Evolutionary conservation across 2,329 filamentous ascomycete species (phyloP), one percentile per base, ranked within the genome.

Genomic region (Hortaea sp.): DNA sequence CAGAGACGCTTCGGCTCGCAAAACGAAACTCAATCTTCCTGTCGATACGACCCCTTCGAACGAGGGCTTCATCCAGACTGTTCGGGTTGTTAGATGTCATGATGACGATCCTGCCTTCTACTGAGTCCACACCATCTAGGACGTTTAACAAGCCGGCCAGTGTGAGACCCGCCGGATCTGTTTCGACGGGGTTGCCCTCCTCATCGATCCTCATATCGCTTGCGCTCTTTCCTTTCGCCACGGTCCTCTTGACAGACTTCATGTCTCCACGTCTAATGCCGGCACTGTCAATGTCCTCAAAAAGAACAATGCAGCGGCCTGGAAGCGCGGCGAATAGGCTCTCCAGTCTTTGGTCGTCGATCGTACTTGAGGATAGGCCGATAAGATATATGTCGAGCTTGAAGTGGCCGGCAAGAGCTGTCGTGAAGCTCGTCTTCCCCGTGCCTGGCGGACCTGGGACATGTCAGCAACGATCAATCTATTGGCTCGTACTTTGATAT

Each of bases 291-390:
- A 95, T 89, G 72, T 35, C 90, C 65, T 97, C 90, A 60, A 94
- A 90, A 79, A 97, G 95, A 70, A 97, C 95, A 63, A 97, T 95
- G 68, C 90, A 97, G 77, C 95, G 95, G 44, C 88, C 94, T 58
- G 90, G 82, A 7, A 92, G 90, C 88, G 95, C 95, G 70, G 95
- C 90, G 66, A 98, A 97, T 3, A 97, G 77, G 70, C 95, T 88
- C 59, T 89, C 82, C 20, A 98, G 89, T 88, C 95, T 95, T 59
- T 88, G 79, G 6, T 92, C 92, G 64, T 95, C 95, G 69, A 97
- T 88, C 4, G 95, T 88, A 60, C 95, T 72, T 66, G 95, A 89
- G 60, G 86, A 92, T 54, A 92, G 89, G 65, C 95, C 95, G 62
- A 97, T 88, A 64, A 90, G 81, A 66, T 95, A 95, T 65, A 97